These are phyloP conservation scores for Debaryomyces psychrophilus DNA, from an alignment of 1,139 yeast species.

Conservation along the genomic window DNA sequence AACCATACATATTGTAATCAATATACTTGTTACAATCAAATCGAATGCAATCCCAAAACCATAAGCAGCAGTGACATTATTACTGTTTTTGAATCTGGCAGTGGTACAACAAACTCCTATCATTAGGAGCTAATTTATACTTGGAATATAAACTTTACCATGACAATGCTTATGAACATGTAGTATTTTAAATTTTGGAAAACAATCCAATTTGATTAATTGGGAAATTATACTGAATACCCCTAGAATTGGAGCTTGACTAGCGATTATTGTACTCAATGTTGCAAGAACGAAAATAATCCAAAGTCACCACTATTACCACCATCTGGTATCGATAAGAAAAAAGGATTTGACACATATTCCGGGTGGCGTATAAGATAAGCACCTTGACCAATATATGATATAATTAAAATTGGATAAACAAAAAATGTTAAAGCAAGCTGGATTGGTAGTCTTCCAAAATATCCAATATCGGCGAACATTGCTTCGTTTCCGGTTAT, in stretches of 20 bases:
- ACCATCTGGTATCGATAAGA: slow-evolving; percentile 55
- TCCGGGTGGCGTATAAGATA: slow-evolving; percentile 46
- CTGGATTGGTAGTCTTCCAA: slow-evolving; percentile 53
- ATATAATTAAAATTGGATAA: slow-evolving; percentile 54
- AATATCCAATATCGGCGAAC: slow-evolving; percentile 65
- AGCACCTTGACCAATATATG: slow-evolving; percentile 63
- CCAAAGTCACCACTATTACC: slow-evolving; percentile 49
- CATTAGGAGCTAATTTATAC: slow-evolving; percentile 52
- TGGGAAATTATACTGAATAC: slow-evolving; percentile 57
- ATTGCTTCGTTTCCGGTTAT: slow-evolving; percentile 65
- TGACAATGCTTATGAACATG: slow-evolving; percentile 47
- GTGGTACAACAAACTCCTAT: slow-evolving; percentile 52
- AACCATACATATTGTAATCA: slow-evolving; percentile 48
- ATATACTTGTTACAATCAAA: slow-evolving; percentile 51
- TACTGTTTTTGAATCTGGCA: slow-evolving; percentile 54
- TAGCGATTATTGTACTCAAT: slow-evolving; percentile 58
- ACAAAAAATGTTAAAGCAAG: slow-evolving; percentile 47
- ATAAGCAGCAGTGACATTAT: slow-evolving; percentile 59
- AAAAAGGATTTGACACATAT: slow-evolving; percentile 46
- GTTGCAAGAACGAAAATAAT: slow-evolving; percentile 56
- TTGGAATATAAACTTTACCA: slow-evolving; percentile 57
- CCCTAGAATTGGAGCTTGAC: slow-evolving; percentile 61
- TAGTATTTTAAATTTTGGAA: slow-evolving; percentile 49
- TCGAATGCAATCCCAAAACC: slow-evolving; percentile 62
- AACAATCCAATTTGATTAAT: slow-evolving; percentile 54